Conservation (phyloP, 179 eudicot genomes). For the Silene coronaria region DNA sequence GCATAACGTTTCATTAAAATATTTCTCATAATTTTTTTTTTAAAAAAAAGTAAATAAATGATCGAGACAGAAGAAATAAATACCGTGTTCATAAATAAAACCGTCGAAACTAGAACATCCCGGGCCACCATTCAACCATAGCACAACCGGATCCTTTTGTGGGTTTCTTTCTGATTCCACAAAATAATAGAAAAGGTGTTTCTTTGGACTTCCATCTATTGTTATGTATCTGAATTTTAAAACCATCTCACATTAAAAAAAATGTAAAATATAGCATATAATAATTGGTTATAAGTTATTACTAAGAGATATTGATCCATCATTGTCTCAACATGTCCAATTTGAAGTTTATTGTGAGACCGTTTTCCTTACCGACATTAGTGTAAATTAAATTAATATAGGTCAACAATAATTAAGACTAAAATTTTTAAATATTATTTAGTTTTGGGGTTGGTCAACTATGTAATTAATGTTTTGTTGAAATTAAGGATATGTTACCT, state of each 20-base stretch:
- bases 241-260: neutral
- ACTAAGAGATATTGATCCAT: too few relatives aligned
- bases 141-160: conserved; percentile 67
- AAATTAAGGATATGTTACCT: neutral
- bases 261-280: too few relatives aligned
- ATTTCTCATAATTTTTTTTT: neutral
- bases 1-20: too few relatives aligned
- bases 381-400: too few relatives aligned
- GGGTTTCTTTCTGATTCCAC: conserved; percentile 78
- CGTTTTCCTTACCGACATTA: too few relatives aligned
- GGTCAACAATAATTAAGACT: neutral
- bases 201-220: conserved; percentile 36
- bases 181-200: conserved; percentile 73
- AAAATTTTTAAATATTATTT: neutral
- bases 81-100: conserved; percentile 94
- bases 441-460: neutral
- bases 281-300: too few relatives aligned
- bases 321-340: too few relatives aligned
- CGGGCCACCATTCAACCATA: conserved; percentile 98
- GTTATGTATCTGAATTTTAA: conserved; percentile 54
- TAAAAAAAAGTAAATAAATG: neutral
- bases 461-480: neutral
- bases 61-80: neutral
- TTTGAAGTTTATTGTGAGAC: too few relatives aligned
- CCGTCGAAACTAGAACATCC: conserved; percentile 99